Base-by-base conservation (phyloP, 352 stramenopile genomes). In the Peronospora farinosa region DNA sequence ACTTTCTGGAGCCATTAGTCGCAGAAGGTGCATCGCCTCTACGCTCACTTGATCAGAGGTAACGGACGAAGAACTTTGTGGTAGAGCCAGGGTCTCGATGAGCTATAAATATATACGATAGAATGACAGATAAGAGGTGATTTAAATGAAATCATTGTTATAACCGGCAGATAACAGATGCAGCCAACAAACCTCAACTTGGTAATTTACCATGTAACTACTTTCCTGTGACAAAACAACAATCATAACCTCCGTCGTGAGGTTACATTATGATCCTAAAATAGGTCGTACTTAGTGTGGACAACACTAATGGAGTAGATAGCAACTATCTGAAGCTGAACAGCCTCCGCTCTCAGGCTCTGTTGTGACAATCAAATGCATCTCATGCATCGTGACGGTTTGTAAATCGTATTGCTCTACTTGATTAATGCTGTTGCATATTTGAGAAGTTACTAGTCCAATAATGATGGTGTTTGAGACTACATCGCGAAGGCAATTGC, bases 1-100 rank as follows among this genome's bases (percentile, higher is more conserved):
- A 25, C 65, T 81, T 38, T 81, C 74, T 19, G 56, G 47, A 21
- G 51, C 60, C 65, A 86, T 77, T 13, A 86, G 57, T 55, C 58
- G 53, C 40, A 61, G 45, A 36, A 88, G 57, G 23, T 64, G 60
- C 5, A 49, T 54, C 1, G 60, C 49, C 19, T 73, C 67, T 0
- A 62, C 32, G 27, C 54, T 58, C 15, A 19, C 16, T 17, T 55
- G 33, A 15, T 49, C 47, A 10, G 27, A 28, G 12, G 54, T 57
- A 35, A 40, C 48, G n/a, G 50, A 36, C 23, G 54, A 54, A 16
- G 54, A 57, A 21, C 39, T 36, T 21, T 41, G 41, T n/a, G 27
- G 13, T 46, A 37, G 28, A 57, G 36, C 11, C 54, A 38, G 7
- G 27, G 44, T 32, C 5, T 33, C 21, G 45, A 15, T 30, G 5